Conservation (phyloP, 2,329 filamentous ascomycete species). For the Cryphonectria carpinicola region DNA sequence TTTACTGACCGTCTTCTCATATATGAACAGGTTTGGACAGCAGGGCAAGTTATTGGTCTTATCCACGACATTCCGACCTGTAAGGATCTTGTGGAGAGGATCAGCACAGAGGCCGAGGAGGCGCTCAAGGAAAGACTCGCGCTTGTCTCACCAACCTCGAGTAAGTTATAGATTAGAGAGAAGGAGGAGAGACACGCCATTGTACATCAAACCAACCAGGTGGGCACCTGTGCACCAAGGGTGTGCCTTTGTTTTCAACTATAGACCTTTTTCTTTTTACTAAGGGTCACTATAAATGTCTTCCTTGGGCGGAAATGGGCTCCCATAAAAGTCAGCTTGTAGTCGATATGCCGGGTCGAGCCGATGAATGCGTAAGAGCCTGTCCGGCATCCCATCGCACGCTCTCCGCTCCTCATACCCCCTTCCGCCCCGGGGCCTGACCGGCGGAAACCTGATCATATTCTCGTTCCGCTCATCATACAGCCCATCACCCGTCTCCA, state of each 20-base stretch:
- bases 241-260: not conserved
- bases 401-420: conserved; percentile 6
- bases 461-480: conserved; percentile 27
- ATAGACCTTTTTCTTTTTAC: not conserved
- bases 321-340: conserved; percentile 26
- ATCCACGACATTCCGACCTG: conserved; percentile 85
- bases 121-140: conserved; percentile 63
- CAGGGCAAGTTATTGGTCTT: conserved; percentile 89
- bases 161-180: conserved; percentile 57
- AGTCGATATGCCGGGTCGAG: conserved; percentile 34
- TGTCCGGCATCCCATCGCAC: conserved; percentile 3
- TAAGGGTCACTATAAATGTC: not conserved
- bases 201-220: not conserved
- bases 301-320: not conserved
- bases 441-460: conserved; percentile 30
- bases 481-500: conserved; percentile 38
- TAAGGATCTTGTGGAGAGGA: conserved; percentile 67
- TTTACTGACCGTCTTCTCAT: not conserved
- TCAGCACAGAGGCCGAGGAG: conserved; percentile 76
- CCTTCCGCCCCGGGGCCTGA: conserved; percentile 29
- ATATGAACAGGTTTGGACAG: conserved; percentile 80
- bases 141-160: conserved; percentile 54
- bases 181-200: not conserved
- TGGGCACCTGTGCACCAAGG: not conserved
- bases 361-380: conserved; percentile 31